Base-by-base conservation (phyloP, 352 stramenopile genomes). In the Lagenidium sp. region DNA sequence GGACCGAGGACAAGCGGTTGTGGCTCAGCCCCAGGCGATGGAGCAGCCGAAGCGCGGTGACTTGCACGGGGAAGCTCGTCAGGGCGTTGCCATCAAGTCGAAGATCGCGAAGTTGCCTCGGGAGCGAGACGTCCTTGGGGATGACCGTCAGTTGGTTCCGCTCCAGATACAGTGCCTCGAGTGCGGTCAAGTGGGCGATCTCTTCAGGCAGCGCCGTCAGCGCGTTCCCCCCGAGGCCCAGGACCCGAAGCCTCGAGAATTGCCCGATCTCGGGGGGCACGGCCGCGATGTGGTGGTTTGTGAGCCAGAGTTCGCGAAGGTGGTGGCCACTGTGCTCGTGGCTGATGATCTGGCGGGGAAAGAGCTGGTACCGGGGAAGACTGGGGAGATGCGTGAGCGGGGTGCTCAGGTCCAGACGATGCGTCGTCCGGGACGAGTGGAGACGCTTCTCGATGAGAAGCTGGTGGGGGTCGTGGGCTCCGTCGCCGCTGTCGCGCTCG, bases 121-220 rank as follows among this genome's bases (percentile, higher is more conserved):
- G 68, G 24, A 85, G 68, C 19, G 41, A 4, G 11, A 76, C 43
- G 21, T 21, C 66, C 8, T 52, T 19, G 4, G 72, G 60, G 11
- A 89, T 44, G 8, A 55, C 39, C 11, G 53, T 52, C 13, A 88
- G 46, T 0, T 61, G 43, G 35, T 91, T 91, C n/a, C 65, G 69
- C 32, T 81, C 73, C 4, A 91, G 59, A 41, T 76, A 81, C 12
- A 91, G 48, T 8, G 51, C 44, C 41, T 86, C 80, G 4, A 91
- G 59, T 2, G 34, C 44, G 11, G 23, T 31, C 7, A 85, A 34
- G 3, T 48, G 11, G 0, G 5, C 22, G 25, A 89, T 51, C 26
- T 77, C 63, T 1, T 63, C 47, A 1, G 71, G 72, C 10, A 91
- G 47, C 18, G 54, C 32, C 4, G 60, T 47, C 22, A 91, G 53